These are phyloP conservation scores for Acrocalymma vagum DNA, from an alignment of 2,329 filamentous ascomycete species.

Conservation along the genomic window DNA sequence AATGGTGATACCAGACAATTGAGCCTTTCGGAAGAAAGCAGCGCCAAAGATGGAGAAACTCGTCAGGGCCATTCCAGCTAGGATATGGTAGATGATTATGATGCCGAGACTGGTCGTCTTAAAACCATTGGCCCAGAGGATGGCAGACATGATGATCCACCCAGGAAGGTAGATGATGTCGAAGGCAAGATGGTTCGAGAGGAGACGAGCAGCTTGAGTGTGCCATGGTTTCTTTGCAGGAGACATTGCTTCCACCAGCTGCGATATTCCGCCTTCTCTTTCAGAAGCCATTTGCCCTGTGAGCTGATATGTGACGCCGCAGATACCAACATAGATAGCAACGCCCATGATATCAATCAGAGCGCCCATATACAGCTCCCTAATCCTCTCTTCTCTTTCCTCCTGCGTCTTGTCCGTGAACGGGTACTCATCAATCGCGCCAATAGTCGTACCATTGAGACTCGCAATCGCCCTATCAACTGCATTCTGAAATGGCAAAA, in stretches of 20 bases:
- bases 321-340: slow-evolving; percentile 79
- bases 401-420: slow-evolving; percentile 77
- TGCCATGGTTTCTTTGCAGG: slow-evolving; percentile 78
- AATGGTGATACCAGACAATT: slow-evolving; percentile 84
- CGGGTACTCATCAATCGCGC: slow-evolving; percentile 69
- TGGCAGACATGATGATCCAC: slow-evolving; percentile 79
- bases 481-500: slow-evolving; percentile 80
- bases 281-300: slow-evolving; percentile 87
- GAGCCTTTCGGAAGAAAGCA: slow-evolving; percentile 84
- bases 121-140: slow-evolving; percentile 69
- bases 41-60: slow-evolving; percentile 84
- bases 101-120: slow-evolving; percentile 53
- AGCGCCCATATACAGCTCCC: slow-evolving; percentile 73
- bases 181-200: slow-evolving; percentile 83
- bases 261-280: slow-evolving; percentile 85
- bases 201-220: slow-evolving; percentile 77
- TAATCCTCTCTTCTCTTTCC: slow-evolving; percentile 72
- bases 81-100: slow-evolving; percentile 69
- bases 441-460: slow-evolving; percentile 55
- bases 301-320: slow-evolving; percentile 86
- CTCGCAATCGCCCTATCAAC: slow-evolving; percentile 77
- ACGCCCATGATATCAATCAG: slow-evolving; percentile 81
- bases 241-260: slow-evolving; percentile 92
- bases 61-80: slow-evolving; percentile 78
- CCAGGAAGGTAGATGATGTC: slow-evolving; percentile 80